Evolutionary conservation across 768 basidiomycete species (phyloP).

Genomic region (Mycena epipterygia): DNA sequence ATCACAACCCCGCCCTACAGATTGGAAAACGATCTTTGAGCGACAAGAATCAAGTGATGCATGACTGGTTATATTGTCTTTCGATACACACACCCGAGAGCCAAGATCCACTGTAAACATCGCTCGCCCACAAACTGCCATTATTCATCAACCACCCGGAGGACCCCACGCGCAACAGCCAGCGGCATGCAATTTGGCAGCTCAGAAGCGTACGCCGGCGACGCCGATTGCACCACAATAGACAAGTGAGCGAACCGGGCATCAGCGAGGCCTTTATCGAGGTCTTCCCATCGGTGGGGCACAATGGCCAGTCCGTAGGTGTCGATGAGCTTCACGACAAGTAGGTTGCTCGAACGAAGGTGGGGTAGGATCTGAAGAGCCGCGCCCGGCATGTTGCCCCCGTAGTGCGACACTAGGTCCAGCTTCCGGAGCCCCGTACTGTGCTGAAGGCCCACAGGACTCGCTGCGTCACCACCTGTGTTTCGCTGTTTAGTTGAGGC

Average conservation of each 20-base stretch:
- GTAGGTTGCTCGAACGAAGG: background rate
- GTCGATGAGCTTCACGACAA: background rate
- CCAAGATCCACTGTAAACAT: no score
- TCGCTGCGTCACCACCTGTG: background rate
- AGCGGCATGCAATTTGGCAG: background rate
- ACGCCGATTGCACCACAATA: background rate
- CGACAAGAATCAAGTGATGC: no score
- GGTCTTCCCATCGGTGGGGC: background rate
- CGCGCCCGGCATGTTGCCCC: background rate
- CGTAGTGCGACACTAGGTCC: background rate
- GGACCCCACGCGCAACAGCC: background rate
- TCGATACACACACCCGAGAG: no score
- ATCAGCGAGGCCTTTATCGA: background rate
- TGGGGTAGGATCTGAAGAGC: background rate
- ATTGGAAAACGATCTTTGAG: no score
- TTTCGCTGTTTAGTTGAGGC: background rate
- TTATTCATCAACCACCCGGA: background rate
- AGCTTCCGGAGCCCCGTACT: conserved; percentile 4
- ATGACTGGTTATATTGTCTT: no score
- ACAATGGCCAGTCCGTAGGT: background rate
- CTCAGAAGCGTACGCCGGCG: background rate
- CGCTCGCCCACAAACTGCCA: no score
- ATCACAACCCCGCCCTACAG: no score
- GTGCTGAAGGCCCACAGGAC: background rate
- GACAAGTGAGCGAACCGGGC: background rate